Percentiles rank a stretch among this genome's conserved stretches.
phyloP scores from a whole-genome alignment of 139 green algal genomes.

The Micractinium conductrix region DNA sequence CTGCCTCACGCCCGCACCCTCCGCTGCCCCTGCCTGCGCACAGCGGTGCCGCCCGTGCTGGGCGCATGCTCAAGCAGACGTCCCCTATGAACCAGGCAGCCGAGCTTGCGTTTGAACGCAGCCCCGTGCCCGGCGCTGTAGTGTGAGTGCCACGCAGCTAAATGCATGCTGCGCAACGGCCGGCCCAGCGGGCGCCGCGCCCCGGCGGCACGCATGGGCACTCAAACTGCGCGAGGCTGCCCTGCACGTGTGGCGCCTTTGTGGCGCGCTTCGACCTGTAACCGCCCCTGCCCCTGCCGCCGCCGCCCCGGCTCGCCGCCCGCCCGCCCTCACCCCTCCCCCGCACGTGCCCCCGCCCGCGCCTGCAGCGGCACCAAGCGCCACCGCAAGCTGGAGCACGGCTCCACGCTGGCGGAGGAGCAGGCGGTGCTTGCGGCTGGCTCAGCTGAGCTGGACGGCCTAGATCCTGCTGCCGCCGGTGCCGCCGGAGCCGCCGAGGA shows the following conservation, averaged over 20 bases:
- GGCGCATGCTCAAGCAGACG: background rate
- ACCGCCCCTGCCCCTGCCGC: no score
- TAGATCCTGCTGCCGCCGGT: background rate
- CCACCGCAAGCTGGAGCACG: conserved; percentile 8
- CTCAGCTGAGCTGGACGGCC: no score
- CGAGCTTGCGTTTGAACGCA: background rate
- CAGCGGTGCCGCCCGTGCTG: background rate
- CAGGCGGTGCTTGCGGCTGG: background rate
- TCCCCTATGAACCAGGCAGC: no score
- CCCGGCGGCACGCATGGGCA: no score
- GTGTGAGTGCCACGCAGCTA: background rate
- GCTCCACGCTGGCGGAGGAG: background rate
- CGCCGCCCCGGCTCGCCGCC: no score
- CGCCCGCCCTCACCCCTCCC: no score
- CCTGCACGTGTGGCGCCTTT: no score
- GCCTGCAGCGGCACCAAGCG: background rate
- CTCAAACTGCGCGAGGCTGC: no score
- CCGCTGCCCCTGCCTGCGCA: no score
- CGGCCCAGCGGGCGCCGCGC: no score
- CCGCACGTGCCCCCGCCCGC: background rate
- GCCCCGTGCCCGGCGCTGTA: background rate
- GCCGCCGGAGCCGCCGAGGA: background rate
- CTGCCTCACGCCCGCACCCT: background rate
- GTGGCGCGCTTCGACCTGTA: no score
- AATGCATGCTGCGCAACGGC: no score